These are phyloP conservation scores for Elaeis oleifera DNA, from an alignment of 202 grass and related monocot species.

Conservation along the genomic window DNA sequence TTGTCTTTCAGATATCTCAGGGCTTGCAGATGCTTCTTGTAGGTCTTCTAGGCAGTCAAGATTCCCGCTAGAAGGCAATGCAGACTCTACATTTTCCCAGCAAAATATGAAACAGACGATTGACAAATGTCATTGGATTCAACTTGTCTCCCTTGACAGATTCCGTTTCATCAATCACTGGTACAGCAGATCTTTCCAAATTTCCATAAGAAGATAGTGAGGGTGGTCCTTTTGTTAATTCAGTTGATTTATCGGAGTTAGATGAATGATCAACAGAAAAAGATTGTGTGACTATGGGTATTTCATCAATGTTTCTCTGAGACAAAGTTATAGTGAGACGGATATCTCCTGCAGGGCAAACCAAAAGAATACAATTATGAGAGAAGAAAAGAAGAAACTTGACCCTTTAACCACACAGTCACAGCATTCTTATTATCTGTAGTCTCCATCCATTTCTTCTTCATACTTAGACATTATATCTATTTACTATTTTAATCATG, in stretches of 20 bases:
- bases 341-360: slow-evolving; percentile 58
- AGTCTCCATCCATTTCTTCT: too few relatives aligned
- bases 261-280: slow-evolving; percentile 56
- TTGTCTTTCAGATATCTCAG: slow-evolving; percentile 26
- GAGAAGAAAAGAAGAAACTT: too few relatives aligned
- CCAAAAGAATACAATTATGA: neutral
- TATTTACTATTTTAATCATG: too few relatives aligned
- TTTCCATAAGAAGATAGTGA: slow-evolving; percentile 33
- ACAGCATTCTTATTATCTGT: too few relatives aligned
- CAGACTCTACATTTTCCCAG: too few relatives aligned
- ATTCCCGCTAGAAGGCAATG: too few relatives aligned
- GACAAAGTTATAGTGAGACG: slow-evolving; percentile 47
- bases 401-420: too few relatives aligned
- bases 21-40: neutral
- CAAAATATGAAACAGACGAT: too few relatives aligned
- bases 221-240: slow-evolving; percentile 43
- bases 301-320: slow-evolving; percentile 47
- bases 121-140: too few relatives aligned
- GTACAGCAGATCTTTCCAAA: slow-evolving; percentile 21
- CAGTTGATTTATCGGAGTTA: slow-evolving; percentile 74
- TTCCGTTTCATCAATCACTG: neutral
- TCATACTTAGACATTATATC: too few relatives aligned
- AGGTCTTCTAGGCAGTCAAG: too few relatives aligned
- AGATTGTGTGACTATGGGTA: slow-evolving; percentile 17
- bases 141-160: too few relatives aligned